A percentile compares a stretch with the other conserved stretches of the same genome.
Conservation (phyloP, 2,329 filamentous ascomycete genomes). For the Cytospora schulzeri region DNA sequence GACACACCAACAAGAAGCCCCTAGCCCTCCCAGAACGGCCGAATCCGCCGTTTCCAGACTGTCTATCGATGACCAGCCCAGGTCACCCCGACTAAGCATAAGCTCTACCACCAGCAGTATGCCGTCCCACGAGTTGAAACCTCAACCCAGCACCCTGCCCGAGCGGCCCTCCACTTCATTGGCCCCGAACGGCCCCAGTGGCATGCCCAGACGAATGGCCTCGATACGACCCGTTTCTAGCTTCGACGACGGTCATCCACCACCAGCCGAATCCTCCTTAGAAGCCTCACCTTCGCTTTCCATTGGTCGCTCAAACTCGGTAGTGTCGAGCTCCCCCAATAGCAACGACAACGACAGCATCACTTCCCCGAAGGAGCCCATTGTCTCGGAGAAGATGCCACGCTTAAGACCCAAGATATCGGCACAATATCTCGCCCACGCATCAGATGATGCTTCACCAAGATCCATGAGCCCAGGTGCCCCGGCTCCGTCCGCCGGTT, state of each 20-base stretch:
- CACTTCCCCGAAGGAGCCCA: conserved; percentile 43
- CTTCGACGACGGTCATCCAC: conserved; percentile 47
- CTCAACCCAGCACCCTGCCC: conserved; percentile 30
- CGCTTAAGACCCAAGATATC: conserved; percentile 40
- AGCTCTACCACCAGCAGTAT: conserved; percentile 19
- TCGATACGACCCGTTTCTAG: conserved; percentile 60
- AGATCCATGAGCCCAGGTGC: conserved; percentile 23
- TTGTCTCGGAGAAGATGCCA: conserved; percentile 37
- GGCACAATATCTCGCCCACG: conserved; percentile 21
- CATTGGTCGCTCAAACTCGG: conserved; percentile 44
- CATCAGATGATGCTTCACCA: conserved; percentile 27
- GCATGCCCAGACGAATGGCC: conserved; percentile 39
- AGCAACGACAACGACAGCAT: conserved; percentile 55
- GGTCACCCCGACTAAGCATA: conserved; percentile 25
- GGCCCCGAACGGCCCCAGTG: conserved; percentile 28
- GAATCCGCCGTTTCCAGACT: conserved; percentile 25
- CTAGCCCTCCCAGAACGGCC: conserved; percentile 25
- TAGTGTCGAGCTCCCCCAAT: conserved; percentile 58
- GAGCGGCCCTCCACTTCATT: conserved; percentile 33
- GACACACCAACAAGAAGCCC: conserved; percentile 27
- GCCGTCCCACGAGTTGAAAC: conserved; percentile 20
- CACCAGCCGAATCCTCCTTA: conserved; percentile 45
- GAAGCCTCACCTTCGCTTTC: conserved; percentile 40
- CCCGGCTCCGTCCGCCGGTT: conserved; percentile 29
- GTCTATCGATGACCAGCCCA: conserved; percentile 23